phyloP scores from a whole-genome alignment of 2,329 filamentous ascomycete genomes.

The Elsinoe ampelina region DNA sequence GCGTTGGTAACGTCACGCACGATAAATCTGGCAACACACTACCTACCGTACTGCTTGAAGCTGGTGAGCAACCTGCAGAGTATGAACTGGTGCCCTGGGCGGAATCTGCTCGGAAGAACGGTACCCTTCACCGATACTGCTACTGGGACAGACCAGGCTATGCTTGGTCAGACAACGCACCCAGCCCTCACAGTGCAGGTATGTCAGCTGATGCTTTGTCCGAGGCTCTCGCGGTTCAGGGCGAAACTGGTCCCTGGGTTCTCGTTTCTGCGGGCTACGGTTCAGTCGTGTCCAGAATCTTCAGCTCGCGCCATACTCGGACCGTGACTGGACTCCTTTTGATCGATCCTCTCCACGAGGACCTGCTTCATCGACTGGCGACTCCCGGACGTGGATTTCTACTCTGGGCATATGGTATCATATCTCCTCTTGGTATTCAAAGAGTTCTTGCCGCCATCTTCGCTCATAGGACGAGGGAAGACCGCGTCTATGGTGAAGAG shows the following conservation, averaged over 20 bases:
- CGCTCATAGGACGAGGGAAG: constrained; percentile 66
- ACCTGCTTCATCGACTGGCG: constrained; percentile 61
- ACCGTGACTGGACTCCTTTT: constrained; percentile 71
- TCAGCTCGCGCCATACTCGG: constrained; percentile 70
- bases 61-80: constrained; percentile 70
- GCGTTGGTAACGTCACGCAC: constrained; percentile 60
- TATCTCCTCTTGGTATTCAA: constrained; percentile 80
- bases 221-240: constrained; percentile 70
- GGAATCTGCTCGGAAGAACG: constrained; percentile 64
- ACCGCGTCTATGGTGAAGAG: constrained; percentile 73
- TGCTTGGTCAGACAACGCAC: constrained; percentile 82
- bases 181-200: constrained; percentile 83
- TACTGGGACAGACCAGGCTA: constrained; percentile 90
- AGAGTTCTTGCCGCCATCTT: constrained; percentile 73
- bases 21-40: constrained; percentile 45
- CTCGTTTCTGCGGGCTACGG: constrained; percentile 79
- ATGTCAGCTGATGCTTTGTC: constrained; percentile 86
- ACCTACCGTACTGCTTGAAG: constrained; percentile 82
- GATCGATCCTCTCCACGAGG: constrained; percentile 83
- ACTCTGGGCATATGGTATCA: constrained; percentile 75
- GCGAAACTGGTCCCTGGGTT: constrained; percentile 82
- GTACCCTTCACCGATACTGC: constrained; percentile 80
- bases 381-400: constrained; percentile 64
- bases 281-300: constrained; percentile 81
- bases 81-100: constrained; percentile 72